Evolutionary conservation across 805 yeast genomes (phyloP), one percentile per base, ranked within the genome.

Genomic region (Kodamaea sagamina): DNA sequence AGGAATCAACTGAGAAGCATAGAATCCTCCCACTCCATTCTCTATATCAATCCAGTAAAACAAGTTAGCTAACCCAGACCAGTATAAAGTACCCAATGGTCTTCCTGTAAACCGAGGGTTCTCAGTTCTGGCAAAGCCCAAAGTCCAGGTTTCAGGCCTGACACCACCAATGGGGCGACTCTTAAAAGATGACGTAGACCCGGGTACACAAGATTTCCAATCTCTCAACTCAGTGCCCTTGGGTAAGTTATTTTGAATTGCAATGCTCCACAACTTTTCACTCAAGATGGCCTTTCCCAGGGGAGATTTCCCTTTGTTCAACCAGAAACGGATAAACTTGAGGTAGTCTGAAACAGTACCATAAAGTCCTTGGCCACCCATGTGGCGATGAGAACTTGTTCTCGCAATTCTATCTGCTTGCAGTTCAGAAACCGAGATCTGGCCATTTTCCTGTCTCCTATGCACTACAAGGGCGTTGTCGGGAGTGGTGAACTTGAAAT

Each of bases 331-430:
- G 19, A 70, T 51, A 34, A 68, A 67, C 42, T 59, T 65, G 47
- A 70, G 53, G 43, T 63, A 70, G 51, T 70, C 74, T 2, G 52
- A 58, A 1, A 65, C 65, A 2, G 62, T 61, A 1, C 71, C 67
- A 40, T 61, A 63, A 38, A 67, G 58, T 4, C 75, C 75, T 41
- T 62, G 71, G n/a, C 75, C 75, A 6, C 74, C 75, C 66, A 66
- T 61, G n/a, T 27, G 16, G 22, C 18, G 26, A 3, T 37, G 26
- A 10, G 12, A 5, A 16, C n/a, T 15, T 3, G 8, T 10, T 19
- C 17, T 17, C 1, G 13, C 13, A 13, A 29, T 11, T 12, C 28
- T 15, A 3, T 15, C 41, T 10, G 27, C 34, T 7, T 16, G 13
- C 11, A 4, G 6, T 6, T 13, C 34, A 15, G 8, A 4, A 13